A percentile compares a stretch with the other conserved stretches of the same genome.
phyloP scores from a whole-genome alignment of 768 basidiomycete species.

The Podaxis rugospora region DNA sequence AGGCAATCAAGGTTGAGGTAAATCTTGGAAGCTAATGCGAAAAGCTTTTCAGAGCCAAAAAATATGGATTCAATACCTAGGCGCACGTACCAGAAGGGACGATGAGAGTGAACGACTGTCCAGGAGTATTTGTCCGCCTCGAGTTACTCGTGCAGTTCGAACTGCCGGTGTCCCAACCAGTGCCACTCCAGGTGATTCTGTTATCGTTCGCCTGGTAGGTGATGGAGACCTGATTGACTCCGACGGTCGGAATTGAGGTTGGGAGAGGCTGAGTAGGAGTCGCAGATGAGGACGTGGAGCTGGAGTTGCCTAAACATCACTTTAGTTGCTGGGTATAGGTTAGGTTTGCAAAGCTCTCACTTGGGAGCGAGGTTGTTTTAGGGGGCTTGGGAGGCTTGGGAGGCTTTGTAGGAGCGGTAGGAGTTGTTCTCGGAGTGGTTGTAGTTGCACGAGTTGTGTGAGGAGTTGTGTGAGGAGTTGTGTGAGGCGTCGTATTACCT shows the following conservation, averaged over 20 bases:
- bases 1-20: conserved; percentile 4
- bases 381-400: not conserved
- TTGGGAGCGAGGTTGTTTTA: not conserved
- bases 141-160: not conserved
- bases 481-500: not conserved
- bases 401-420: not conserved
- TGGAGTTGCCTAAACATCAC: not conserved
- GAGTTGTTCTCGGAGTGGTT: not conserved
- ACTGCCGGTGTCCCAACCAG: not conserved
- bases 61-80: not conserved
- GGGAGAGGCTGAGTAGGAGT: not conserved
- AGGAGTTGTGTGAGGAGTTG: not conserved
- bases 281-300: not conserved
- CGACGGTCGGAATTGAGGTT: not conserved
- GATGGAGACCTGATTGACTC: not conserved
- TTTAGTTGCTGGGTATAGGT: not conserved
- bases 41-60: not conserved
- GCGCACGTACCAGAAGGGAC: not conserved
- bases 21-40: not conserved
- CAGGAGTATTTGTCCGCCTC: not conserved
- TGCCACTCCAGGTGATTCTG: conserved; percentile 3
- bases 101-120: conserved; percentile 6
- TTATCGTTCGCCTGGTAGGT: not conserved
- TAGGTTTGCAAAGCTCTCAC: not conserved
- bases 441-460: not conserved